Evolutionary conservation across 768 basidiomycete species (phyloP), one percentile per base, ranked within the genome.

Genomic region (Aureoboletus auriporus): DNA sequence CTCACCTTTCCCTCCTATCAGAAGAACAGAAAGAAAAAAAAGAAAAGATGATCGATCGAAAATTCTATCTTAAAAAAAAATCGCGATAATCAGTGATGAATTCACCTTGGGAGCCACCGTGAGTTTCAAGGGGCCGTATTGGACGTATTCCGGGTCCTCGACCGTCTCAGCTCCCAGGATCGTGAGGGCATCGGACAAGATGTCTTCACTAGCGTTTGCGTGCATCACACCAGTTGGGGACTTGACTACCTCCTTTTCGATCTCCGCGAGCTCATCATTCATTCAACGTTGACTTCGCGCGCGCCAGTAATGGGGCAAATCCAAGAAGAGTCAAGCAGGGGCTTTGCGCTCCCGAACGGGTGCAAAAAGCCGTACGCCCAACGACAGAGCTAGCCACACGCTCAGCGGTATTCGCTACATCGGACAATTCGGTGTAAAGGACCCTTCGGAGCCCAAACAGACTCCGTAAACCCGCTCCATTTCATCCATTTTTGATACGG

Each of bases 1-100:
- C 71, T 53, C 60, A 82, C 80, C 73, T 83, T 83, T 55, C 79
- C 79, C 70, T 79, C 78, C 82, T 84, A 43, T 23, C 20, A 23
- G 20, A 23, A 23, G 20, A 44, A 43, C 14, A 27, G 39, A 28
- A 3, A 12, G 29, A 26, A 39, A 46, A 16, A 36, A 35, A 26
- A 35, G 28, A 14, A 33, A 42, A 6, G 37, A 49, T 23, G 29
- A 44, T 47, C 44, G 46, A 39, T 38, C 16, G 20, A 44, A 42
- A 17, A 30, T 39, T 5, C 40, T 45, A 34, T 33, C 33, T 26
- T 44, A 17, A 46, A 56, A 26, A 16, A 40, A 49, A 40, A 17
- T 47, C 33, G 39, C n/a, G n/a, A n/a, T n/a, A 13, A 37, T 38
- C 41, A 40, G 37, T 31, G 37, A 30, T 23, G 39, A 35, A 46